Base-by-base conservation (phyloP, 495 filamentous ascomycete species). In the Talaromyces thailandensis region DNA sequence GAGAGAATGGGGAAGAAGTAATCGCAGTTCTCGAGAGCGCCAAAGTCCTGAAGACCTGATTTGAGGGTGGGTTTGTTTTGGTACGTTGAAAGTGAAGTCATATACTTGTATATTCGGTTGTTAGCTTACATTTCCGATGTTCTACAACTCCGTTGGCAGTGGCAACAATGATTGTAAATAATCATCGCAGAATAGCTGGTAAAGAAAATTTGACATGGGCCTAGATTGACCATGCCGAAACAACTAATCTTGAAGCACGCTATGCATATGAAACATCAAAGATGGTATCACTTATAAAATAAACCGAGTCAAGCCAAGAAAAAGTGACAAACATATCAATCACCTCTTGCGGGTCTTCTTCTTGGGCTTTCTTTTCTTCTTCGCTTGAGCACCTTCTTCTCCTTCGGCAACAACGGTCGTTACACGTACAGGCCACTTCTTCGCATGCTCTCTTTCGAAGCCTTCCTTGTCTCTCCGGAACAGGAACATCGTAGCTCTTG, bases 401-500 rank as follows among this genome's bases (percentile, higher is more conserved):
- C 68, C 72, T 53, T 72, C 72, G 66, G 70, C 69, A 50, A 66
- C 73, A 40, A 74, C 71, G 26, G 69, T 76, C 60, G 71, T 76
- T 64, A 70, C 67, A 51, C 76, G 70, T 40, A 79, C 72, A 25
- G 84, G 83, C 76, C 81, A 85, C 64, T 84, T 81, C 64, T 84
- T 84, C 64, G 82, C 74, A 71, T 92, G 84, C 69, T 95, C 88
- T 50, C 81, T 72, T 68, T 98, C 94, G 69, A 98, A 96, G 12
- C 81, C 86, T 48, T 83, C 79, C 74, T 96, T 98, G 64, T 89
- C 85, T 56, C 83, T 81, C 64, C 88, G 78, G 68, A 95, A 97
- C 52, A 98, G 73, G 52, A 90, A 76, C 91, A 98, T 96, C 6
- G 90, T 85, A 26, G 88, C 91, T 66, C 90, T 75, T 2, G 94